Evolutionary conservation across 345 rosid genomes (phyloP).

Genomic region (Psidium guajava): DNA sequence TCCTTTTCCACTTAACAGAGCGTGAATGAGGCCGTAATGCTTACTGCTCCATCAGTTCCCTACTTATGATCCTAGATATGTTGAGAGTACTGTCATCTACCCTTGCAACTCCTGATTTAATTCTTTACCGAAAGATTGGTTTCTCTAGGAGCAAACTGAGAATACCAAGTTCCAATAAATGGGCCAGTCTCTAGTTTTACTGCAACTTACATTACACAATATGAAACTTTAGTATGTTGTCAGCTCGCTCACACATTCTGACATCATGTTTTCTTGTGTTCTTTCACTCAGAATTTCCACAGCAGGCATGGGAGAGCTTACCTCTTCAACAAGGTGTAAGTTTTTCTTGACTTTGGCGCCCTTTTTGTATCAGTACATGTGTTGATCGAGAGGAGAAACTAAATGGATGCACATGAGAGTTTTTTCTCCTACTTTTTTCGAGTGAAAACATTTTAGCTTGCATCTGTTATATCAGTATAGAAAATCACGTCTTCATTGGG

Average conservation of each 20-base stretch:
- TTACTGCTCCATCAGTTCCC: not conserved
- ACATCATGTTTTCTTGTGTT: constrained; percentile 17
- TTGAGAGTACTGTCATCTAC: not conserved
- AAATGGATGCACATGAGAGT: not conserved
- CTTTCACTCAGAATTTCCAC: constrained; percentile 69
- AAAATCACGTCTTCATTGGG: not conserved
- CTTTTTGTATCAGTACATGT: not conserved
- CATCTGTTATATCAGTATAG: not conserved
- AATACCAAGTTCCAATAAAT: not conserved
- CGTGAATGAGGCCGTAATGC: not conserved
- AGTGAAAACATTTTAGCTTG: not conserved
- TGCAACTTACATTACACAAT: not conserved
- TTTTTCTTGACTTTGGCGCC: constrained; percentile 24
- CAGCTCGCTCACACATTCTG: constrained; percentile 11
- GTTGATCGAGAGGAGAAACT: not conserved
- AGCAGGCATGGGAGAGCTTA: constrained; percentile 93
- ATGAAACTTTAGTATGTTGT: not conserved
- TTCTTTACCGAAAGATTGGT: not conserved
- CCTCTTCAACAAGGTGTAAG: constrained; percentile 98
- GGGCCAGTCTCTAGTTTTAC: not conserved
- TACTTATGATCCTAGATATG: not conserved
- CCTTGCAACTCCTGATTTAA: not conserved
- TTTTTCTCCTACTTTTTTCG: not conserved
- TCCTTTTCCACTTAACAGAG: not conserved
- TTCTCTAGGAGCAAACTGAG: not conserved